Percentiles rank a stretch among this genome's conserved stretches.
These are phyloP conservation scores for Tuber umbilicatum DNA, from an alignment of 495 filamentous ascomycete species.

Conservation along the genomic window DNA sequence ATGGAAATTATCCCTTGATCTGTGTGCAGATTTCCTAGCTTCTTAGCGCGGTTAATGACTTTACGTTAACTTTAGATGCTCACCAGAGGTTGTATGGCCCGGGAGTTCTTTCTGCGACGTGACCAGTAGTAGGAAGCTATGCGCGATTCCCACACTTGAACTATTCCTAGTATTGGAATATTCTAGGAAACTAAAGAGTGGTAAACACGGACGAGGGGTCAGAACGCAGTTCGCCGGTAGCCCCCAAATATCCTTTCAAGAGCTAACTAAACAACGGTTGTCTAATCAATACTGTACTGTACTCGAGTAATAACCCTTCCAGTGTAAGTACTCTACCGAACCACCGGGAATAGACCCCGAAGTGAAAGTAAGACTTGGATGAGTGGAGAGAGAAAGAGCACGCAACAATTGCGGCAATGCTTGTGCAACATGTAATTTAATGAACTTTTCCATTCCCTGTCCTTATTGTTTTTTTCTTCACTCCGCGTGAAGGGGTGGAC, in stretches of 20 bases:
- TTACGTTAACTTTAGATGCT: no score
- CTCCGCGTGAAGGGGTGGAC: conserved; percentile 24
- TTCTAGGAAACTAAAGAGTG: no score
- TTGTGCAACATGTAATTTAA: conserved; percentile 37
- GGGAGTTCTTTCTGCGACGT: no score
- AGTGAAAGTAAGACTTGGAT: conserved; percentile 11
- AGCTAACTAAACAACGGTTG: neutral
- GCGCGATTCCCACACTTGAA: no score
- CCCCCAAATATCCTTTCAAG: neutral
- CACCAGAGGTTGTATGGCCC: no score
- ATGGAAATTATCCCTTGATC: neutral
- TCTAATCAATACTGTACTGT: neutral
- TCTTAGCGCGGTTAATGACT: no score
- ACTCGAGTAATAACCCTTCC: no score
- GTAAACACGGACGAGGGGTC: no score
- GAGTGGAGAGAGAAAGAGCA: conserved; percentile 29
- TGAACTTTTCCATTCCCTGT: conserved; percentile 15
- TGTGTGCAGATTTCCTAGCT: no score
- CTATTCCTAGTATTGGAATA: no score
- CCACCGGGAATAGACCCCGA: conserved; percentile 21
- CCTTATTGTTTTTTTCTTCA: conserved; percentile 2
- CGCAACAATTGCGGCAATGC: conserved; percentile 36
- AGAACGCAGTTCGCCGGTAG: neutral
- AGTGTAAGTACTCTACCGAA: conserved; percentile 22
- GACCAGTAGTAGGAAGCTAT: no score